phyloP scores from a whole-genome alignment of 176 grass and related monocot species.

The Aechmea fasciata region DNA sequence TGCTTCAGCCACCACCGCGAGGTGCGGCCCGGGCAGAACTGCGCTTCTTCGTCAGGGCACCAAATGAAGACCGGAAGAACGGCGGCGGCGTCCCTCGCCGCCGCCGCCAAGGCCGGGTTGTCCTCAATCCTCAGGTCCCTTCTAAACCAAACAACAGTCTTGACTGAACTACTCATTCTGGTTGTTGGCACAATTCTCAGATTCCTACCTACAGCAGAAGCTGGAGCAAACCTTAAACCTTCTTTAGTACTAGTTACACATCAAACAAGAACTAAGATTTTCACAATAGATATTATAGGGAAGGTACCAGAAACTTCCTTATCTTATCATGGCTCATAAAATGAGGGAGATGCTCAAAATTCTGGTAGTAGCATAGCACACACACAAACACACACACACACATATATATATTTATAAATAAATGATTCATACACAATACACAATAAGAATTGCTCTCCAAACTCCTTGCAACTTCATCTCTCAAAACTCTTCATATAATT shows the following conservation, averaged over 20 bases:
- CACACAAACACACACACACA: too few relatives aligned
- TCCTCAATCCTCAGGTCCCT: constrained; percentile 93
- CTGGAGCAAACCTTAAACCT: background rate
- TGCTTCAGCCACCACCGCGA: constrained; percentile 96
- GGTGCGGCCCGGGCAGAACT: constrained; percentile 66
- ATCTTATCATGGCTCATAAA: too few relatives aligned
- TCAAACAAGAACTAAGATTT: too few relatives aligned
- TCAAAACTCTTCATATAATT: too few relatives aligned
- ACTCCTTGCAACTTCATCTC: too few relatives aligned
- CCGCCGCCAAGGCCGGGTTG: constrained; percentile 66
- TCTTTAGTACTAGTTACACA: background rate
- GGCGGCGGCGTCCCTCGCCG: constrained; percentile 38
- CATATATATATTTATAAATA: too few relatives aligned
- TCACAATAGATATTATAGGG: too few relatives aligned
- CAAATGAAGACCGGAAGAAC: constrained; percentile 83
- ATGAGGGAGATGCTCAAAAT: too few relatives aligned
- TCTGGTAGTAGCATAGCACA: too few relatives aligned
- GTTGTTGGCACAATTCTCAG: constrained; percentile 5
- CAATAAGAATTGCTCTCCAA: too few relatives aligned
- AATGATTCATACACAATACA: too few relatives aligned
- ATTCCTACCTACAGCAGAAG: constrained; percentile 4
- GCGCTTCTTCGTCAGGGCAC: constrained; percentile 61
- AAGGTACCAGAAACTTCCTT: too few relatives aligned
- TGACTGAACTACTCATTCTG: constrained; percentile 39
- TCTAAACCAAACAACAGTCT: constrained; percentile 86